Evolutionary conservation across 345 rosid genomes (phyloP).

Genomic region (Gossypium raimondii): DNA sequence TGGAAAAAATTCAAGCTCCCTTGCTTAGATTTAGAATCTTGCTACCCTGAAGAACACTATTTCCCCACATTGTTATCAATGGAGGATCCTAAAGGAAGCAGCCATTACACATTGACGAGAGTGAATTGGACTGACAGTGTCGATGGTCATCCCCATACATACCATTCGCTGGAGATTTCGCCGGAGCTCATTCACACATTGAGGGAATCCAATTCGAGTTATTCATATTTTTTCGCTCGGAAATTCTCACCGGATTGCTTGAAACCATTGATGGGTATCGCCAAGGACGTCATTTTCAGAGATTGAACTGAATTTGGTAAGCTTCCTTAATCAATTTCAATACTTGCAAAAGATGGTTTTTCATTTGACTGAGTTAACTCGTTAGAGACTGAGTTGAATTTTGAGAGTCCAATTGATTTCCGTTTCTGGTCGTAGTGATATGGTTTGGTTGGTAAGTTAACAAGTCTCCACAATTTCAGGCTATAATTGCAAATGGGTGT

Average conservation of each 20-base stretch:
- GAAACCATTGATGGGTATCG: conserved; percentile 61
- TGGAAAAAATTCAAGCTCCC: conserved; percentile 79
- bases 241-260: conserved; percentile 71
- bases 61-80: conserved; percentile 77
- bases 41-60: conserved; percentile 91
- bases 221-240: conserved; percentile 62
- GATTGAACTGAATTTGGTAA: conserved; percentile 45
- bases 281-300: conserved; percentile 56
- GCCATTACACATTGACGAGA: conserved; percentile 56
- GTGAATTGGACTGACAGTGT: conserved; percentile 82
- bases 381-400: not conserved
- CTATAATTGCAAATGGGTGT: not conserved
- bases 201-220: conserved; percentile 49
- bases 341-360: not conserved
- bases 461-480: not conserved
- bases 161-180: conserved; percentile 44
- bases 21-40: conserved; percentile 46
- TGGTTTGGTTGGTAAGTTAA: not conserved
- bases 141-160: conserved; percentile 69
- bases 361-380: not conserved
- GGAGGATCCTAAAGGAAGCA: conserved; percentile 64
- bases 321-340: not conserved
- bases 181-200: conserved; percentile 39
- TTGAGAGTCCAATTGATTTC: not conserved
- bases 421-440: not conserved